Percentiles rank a stretch among this genome's conserved stretches.
phyloP scores from a whole-genome alignment of 2,329 filamentous ascomycete genomes.

The Coniochaeta sp. region DNA sequence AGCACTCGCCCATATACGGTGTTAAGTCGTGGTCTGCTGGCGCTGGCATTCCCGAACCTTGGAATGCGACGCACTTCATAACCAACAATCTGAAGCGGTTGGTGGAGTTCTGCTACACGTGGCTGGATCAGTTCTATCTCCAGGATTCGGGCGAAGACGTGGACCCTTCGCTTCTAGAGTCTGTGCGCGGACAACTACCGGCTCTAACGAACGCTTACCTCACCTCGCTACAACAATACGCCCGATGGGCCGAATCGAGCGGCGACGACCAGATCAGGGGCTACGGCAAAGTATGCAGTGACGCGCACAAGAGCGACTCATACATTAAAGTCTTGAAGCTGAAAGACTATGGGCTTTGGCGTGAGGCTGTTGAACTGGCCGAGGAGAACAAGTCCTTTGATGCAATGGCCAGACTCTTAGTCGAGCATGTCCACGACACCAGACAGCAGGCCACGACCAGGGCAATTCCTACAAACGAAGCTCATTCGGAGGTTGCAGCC shows the following conservation, averaged over 20 bases:
- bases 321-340: conserved; percentile 45
- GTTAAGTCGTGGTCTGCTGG: conserved; percentile 54
- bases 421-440: conserved; percentile 41
- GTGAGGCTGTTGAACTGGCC: conserved; percentile 49
- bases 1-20: conserved; percentile 65
- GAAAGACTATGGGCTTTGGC: conserved; percentile 47
- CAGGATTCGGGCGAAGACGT: conserved; percentile 16
- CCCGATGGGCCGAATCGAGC: conserved; percentile 39
- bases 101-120: conserved; percentile 48
- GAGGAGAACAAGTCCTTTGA: conserved; percentile 48
- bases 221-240: conserved; percentile 43
- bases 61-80: conserved; percentile 67
- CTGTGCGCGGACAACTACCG: conserved; percentile 40
- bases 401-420: conserved; percentile 48
- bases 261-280: conserved; percentile 33
- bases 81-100: conserved; percentile 56
- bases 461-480: conserved; percentile 24
- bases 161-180: conserved; percentile 31
- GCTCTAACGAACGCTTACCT: conserved; percentile 47
- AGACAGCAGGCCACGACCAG: conserved; percentile 25
- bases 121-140: conserved; percentile 40
- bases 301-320: conserved; percentile 41
- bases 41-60: conserved; percentile 71
- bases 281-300: conserved; percentile 36
- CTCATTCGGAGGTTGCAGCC: conserved; percentile 31